Percentiles rank a stretch among this genome's conserved stretches.
Evolutionary conservation across 164 flowering plant species (phyloP).

Genomic region (Magnolia sinica): DNA sequence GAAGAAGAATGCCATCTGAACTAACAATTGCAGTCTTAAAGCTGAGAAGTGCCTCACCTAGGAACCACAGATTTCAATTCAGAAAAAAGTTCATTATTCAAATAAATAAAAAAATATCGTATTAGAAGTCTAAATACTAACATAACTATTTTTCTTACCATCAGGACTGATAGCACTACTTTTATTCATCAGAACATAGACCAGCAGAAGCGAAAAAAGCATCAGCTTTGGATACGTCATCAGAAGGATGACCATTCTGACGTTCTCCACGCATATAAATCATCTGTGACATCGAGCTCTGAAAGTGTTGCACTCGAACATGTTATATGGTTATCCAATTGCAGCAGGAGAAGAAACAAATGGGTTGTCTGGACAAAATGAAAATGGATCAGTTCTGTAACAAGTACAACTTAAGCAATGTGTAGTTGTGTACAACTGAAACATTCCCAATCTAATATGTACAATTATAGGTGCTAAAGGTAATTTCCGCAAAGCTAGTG

Average conservation of each 20-base stretch:
- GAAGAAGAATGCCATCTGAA: constrained; percentile 65
- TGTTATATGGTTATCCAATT: constrained; percentile 16
- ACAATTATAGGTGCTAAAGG: no score
- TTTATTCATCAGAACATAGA: constrained; percentile 23
- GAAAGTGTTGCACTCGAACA: constrained; percentile 19
- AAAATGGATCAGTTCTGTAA: background rate
- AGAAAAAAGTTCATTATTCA: background rate
- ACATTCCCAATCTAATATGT: no score
- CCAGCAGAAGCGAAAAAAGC: constrained; percentile 36
- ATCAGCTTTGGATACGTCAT: constrained; percentile 33
- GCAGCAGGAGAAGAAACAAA: constrained; percentile 12
- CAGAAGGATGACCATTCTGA: constrained; percentile 42
- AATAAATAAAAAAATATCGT: background rate
- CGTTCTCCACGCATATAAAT: constrained; percentile 33
- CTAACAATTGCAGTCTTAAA: constrained; percentile 58
- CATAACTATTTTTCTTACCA: constrained; percentile 21
- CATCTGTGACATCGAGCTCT: constrained; percentile 14
- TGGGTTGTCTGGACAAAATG: background rate
- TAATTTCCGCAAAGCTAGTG: no score
- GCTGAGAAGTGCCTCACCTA: constrained; percentile 82
- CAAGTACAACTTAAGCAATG: constrained; percentile 1
- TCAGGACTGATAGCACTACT: constrained; percentile 50
- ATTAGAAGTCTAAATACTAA: background rate
- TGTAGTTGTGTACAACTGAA: background rate
- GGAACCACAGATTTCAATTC: constrained; percentile 8